phyloP scores from a whole-genome alignment of 805 yeast genomes.

The Starmera pachycereana region DNA sequence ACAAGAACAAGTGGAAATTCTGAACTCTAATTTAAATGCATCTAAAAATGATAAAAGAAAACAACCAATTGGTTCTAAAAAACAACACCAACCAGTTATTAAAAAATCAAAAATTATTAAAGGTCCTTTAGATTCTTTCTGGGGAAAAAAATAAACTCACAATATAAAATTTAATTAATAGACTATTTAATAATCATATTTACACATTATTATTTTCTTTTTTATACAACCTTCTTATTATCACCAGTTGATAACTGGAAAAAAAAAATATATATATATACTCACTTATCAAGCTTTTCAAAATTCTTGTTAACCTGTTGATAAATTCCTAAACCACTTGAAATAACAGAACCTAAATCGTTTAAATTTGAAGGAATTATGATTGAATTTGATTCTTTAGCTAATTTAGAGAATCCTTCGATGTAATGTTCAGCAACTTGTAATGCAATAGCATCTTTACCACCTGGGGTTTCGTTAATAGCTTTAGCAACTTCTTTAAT shows the following conservation, averaged over 20 bases:
- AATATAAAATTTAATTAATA: neutral
- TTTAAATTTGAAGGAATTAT: conserved; percentile 70
- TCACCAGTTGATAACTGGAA: conserved; percentile 1
- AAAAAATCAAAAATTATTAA: conserved; percentile 41
- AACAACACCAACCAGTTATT: conserved; percentile 21
- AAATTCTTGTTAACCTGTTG: conserved; percentile 33
- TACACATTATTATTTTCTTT: conserved; percentile 1
- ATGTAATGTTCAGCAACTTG: conserved; percentile 80
- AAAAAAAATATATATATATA: no score
- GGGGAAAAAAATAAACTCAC: conserved; percentile 26
- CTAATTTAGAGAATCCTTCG: conserved; percentile 70
- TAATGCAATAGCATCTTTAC: conserved; percentile 64
- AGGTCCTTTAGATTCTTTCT: conserved; percentile 66
- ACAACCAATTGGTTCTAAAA: conserved; percentile 13
- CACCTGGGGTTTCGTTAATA: conserved; percentile 57
- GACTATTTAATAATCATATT: neutral
- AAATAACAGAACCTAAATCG: conserved; percentile 65
- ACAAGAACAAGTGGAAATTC: conserved; percentile 20
- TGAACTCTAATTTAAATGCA: conserved; percentile 15
- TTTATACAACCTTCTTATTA: no score
- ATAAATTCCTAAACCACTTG: conserved; percentile 67
- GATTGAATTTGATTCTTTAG: conserved; percentile 71
- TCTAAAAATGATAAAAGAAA: conserved; percentile 9
- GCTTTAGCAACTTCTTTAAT: conserved; percentile 56
- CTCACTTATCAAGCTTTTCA: neutral